A percentile compares a stretch with the other conserved stretches of the same genome.
Evolutionary conservation across 2,329 filamentous ascomycete species (phyloP).

Genomic region (Grosmannia huntii): DNA sequence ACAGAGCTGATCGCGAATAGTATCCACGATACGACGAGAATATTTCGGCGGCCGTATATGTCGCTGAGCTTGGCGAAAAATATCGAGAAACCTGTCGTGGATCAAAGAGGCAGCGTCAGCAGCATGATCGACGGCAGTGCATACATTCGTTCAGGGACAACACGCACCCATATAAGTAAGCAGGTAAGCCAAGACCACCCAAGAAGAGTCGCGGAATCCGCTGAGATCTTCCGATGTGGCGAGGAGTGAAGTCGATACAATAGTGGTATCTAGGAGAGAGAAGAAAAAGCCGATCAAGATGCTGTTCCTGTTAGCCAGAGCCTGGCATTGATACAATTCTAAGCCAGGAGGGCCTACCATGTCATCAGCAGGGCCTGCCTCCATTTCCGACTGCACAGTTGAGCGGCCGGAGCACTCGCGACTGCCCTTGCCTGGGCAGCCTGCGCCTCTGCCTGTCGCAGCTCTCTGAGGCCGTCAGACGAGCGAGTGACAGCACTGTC

Average conservation of each 20-base stretch:
- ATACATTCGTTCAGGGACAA: background rate
- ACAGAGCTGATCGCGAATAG: conserved; percentile 28
- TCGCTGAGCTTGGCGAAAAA: conserved; percentile 21
- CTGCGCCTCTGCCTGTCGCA: conserved; percentile 6
- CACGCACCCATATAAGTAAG: conserved; percentile 14
- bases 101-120: background rate
- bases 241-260: conserved; percentile 14
- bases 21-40: conserved; percentile 21
- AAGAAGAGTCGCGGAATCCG: conserved; percentile 12
- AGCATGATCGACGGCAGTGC: background rate
- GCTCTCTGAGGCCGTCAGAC: conserved; percentile 2
- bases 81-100: conserved; percentile 12
- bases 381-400: conserved; percentile 1
- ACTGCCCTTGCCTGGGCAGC: conserved; percentile 4
- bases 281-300: conserved; percentile 14
- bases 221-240: conserved; percentile 12
- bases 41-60: conserved; percentile 27
- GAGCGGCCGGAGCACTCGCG: background rate
- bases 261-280: conserved; percentile 14
- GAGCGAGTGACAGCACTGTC: background rate
- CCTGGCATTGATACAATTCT: background rate
- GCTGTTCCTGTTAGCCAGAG: conserved; percentile 1
- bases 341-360: conserved; percentile 1
- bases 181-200: conserved; percentile 14
- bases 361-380: conserved; percentile 7